Percentiles rank a stretch among this genome's conserved stretches.
phyloP scores from a whole-genome alignment of 2,329 filamentous ascomycete genomes.

The Biscogniauxia marginata region DNA sequence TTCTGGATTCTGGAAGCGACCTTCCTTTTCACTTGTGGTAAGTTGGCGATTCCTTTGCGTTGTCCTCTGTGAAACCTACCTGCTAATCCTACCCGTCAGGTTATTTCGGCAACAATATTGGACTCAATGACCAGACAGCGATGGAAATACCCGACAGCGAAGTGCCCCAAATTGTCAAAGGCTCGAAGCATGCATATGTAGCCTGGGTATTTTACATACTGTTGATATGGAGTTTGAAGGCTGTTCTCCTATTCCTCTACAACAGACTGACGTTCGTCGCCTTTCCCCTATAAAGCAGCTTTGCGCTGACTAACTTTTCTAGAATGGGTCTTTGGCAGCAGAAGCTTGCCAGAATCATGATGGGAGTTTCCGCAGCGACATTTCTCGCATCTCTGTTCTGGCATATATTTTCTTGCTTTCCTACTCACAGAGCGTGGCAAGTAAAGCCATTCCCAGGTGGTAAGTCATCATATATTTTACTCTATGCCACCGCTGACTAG shows the following conservation, averaged over 20 bases:
- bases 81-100: conserved; percentile 10
- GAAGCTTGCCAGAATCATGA: conserved; percentile 22
- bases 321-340: conserved; percentile 26
- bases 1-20: conserved; percentile 5
- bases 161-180: conserved; percentile 22
- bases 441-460: conserved; percentile 31
- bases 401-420: conserved; percentile 31
- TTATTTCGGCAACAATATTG: conserved; percentile 31
- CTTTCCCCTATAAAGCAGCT: neutral
- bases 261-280: conserved; percentile 28
- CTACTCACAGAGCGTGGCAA: conserved; percentile 31
- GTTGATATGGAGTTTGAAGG: conserved; percentile 34
- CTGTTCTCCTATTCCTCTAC: conserved; percentile 32
- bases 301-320: conserved; percentile 9
- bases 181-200: conserved; percentile 32
- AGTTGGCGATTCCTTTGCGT: conserved; percentile 37
- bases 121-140: conserved; percentile 25
- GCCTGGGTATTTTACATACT: conserved; percentile 36
- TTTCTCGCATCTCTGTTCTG: conserved; percentile 30
- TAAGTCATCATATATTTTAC: conserved; percentile 3
- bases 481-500: neutral
- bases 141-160: conserved; percentile 26
- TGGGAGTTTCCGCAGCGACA: conserved; percentile 24
- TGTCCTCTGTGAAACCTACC: too few relatives aligned
- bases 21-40: conserved; percentile 25